A percentile compares a stretch with the other conserved stretches of the same genome.
phyloP scores from a whole-genome alignment of 495 filamentous ascomycete species.

The Lophium mytilinum region DNA sequence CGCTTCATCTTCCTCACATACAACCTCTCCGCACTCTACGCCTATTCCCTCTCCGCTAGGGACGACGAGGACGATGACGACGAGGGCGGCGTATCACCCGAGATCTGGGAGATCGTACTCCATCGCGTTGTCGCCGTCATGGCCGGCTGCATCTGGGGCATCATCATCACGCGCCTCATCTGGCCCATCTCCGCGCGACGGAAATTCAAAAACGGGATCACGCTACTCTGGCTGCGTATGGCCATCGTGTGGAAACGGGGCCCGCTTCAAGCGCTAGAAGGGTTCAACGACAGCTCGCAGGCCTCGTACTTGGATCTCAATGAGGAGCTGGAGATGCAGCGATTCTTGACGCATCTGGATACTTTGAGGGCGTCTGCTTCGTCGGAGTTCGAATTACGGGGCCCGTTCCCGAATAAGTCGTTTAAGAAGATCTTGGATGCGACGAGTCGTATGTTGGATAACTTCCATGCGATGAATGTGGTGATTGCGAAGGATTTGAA shows the following conservation, averaged over 20 bases:
- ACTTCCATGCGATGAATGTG: conserved; percentile 91
- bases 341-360: conserved; percentile 58
- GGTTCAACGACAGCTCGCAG: conserved; percentile 26
- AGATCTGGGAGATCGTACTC: conserved; percentile 80
- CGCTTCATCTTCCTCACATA: conserved; percentile 80
- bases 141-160: conserved; percentile 81
- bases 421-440: conserved; percentile 67
- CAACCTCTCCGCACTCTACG: conserved; percentile 92
- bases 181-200: conserved; percentile 86
- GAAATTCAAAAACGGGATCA: conserved; percentile 79
- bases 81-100: conserved; percentile 76
- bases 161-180: conserved; percentile 79
- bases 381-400: conserved; percentile 75
- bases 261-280: conserved; percentile 67
- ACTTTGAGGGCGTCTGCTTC: conserved; percentile 62
- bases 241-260: conserved; percentile 95
- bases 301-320: conserved; percentile 66
- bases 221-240: conserved; percentile 84
- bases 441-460: conserved; percentile 76
- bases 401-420: conserved; percentile 66
- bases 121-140: conserved; percentile 86
- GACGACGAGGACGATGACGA: conserved; percentile 67
- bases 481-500: conserved; percentile 74
- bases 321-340: conserved; percentile 65
- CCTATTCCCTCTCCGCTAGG: conserved; percentile 74